Evolutionary conservation across 2,329 filamentous ascomycete genomes (phyloP).

Genomic region (Clonostachys sp.): DNA sequence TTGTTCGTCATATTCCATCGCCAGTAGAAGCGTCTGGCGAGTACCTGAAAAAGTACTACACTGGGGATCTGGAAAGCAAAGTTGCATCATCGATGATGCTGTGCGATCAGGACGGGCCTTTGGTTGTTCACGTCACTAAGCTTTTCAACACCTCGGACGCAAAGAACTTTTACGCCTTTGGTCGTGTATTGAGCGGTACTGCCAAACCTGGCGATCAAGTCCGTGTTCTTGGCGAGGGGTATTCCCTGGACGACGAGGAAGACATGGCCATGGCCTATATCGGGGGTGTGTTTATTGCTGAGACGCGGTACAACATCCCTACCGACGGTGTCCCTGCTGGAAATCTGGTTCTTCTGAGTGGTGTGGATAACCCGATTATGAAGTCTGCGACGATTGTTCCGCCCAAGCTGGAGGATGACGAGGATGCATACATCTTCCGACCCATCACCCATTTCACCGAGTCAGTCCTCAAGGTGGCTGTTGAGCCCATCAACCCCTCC

Average conservation of each 20-base stretch:
- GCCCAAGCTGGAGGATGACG: slow-evolving; percentile 73
- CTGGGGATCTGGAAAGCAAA: slow-evolving; percentile 79
- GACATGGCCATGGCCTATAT: slow-evolving; percentile 90
- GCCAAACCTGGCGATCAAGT: slow-evolving; percentile 78
- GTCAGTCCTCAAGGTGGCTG: slow-evolving; percentile 94
- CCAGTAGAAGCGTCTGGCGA: slow-evolving; percentile 73
- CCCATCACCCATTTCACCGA: slow-evolving; percentile 94
- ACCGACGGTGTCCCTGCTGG: slow-evolving; percentile 91
- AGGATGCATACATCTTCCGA: slow-evolving; percentile 93
- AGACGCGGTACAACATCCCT: slow-evolving; percentile 89
- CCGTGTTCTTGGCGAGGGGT: slow-evolving; percentile 88
- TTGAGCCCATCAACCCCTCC: slow-evolving; percentile 96
- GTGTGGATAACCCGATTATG: slow-evolving; percentile 96
- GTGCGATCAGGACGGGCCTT: slow-evolving; percentile 84
- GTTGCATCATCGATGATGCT: slow-evolving; percentile 73
- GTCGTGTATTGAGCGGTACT: slow-evolving; percentile 88
- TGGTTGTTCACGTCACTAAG: slow-evolving; percentile 91
- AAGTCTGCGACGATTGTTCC: slow-evolving; percentile 92
- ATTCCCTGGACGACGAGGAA: slow-evolving; percentile 95
- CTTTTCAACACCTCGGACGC: slow-evolving; percentile 87
- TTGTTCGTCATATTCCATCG: slow-evolving; percentile 84
- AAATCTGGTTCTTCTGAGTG: slow-evolving; percentile 86
- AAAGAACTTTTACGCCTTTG: slow-evolving; percentile 85
- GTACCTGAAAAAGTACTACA: slow-evolving; percentile 84
- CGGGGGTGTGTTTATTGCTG: slow-evolving; percentile 80